Conservation (phyloP, 345 rosid species). For the Eucalyptus sp. region DNA sequence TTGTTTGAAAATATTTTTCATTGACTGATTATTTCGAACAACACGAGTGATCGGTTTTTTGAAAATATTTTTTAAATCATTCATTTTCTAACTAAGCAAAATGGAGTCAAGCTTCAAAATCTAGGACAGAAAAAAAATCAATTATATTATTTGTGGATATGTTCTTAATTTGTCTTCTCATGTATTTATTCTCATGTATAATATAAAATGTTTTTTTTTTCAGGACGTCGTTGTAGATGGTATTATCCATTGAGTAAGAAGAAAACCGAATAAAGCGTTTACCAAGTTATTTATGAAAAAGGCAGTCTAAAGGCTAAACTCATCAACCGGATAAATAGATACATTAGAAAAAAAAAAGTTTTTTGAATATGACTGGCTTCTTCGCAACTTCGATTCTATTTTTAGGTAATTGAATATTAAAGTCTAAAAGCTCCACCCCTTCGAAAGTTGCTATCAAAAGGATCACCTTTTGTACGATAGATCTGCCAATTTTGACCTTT, state of each 20-base stretch:
- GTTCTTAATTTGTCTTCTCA: not conserved
- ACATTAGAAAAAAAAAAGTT: not conserved
- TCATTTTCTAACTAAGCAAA: not conserved
- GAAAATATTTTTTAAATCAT: not conserved
- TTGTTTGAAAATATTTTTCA: not conserved
- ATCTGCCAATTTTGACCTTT: not conserved
- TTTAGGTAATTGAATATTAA: no score
- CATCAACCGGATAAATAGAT: not conserved
- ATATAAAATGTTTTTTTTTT: not conserved
- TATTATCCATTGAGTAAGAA: not conserved
- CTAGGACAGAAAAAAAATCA: fast-evolving
- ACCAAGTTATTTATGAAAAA: not conserved
- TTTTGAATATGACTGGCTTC: not conserved
- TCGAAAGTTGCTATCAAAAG: not conserved
- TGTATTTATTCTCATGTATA: not conserved
- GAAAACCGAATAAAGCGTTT: not conserved
- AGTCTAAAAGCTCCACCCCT: not conserved
- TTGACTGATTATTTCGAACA: not conserved
- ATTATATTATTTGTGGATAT: not conserved
- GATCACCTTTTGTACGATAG: not conserved
- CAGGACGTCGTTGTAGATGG: fast-evolving
- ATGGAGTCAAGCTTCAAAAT: fast-evolving
- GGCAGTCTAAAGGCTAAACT: not conserved
- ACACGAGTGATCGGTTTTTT: not conserved
- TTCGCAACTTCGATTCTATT: not conserved